Evolutionary conservation across 73 alveolate genomes (phyloP), one percentile per base, ranked within the genome.

Genomic region (Vitrella brassicaformis): DNA sequence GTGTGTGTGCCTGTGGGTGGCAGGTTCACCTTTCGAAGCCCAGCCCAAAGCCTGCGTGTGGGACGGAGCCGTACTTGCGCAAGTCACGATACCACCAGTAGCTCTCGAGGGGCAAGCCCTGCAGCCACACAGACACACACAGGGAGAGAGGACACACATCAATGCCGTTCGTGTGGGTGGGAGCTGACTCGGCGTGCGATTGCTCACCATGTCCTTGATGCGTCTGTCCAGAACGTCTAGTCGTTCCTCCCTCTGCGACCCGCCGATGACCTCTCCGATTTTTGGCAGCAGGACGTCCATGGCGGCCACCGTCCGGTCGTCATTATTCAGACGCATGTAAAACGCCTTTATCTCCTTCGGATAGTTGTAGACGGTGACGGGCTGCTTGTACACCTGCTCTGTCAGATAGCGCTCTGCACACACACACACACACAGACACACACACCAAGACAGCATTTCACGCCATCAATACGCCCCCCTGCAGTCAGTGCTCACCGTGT

Each of bases 31-130:
- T 39, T 87, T 96, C 98, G 86, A 96, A 96, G 67, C 99, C 99
- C 47, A 96, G 91, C 19, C 99, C 99, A 80, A 96, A 96, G 32
- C 99, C 99, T 25, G 96, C 89, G 83, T 96, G 99, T 25, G 99
- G 99, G 46, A 95, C 85, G 10, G 89, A 67, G 72, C 89, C 89
- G 69, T n/a, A 82, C 87, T 88, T 85, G 31, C 84, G 75, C 47
- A 93, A 89, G 73, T 93, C 96, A 30, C 90, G 78, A 81, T 93
- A 93, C 98, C 98, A 93, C 88, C 91, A 85, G 75, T 93, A 93
- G 73, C 84, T 77, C 75, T 87, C 90, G 30, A 68, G 67, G 47
- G 84, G 91, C 68, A 93, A 89, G 27, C 79, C 90, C 85, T 71
- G 78, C 80, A 81, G 88, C 89, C 4, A 39, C 22, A 39, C 22